phyloP scores from a whole-genome alignment of 495 filamentous ascomycete genomes.

The Penicillium desertorum region DNA sequence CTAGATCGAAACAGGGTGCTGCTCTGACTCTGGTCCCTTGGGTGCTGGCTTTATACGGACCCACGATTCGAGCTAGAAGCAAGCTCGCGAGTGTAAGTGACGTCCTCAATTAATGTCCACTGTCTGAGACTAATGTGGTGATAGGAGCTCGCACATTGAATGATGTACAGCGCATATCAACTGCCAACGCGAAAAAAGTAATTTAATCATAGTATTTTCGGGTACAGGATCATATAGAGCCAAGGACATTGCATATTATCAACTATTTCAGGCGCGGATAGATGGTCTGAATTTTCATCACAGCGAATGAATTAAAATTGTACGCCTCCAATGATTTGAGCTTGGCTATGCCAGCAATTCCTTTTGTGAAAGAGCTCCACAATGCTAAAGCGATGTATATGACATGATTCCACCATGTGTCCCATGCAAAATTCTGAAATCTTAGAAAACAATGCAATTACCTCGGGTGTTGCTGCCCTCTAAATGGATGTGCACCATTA shows the following conservation, averaged over 20 bases:
- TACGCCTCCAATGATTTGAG: not conserved
- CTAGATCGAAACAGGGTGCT: conserved; percentile 41
- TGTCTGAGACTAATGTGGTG: conserved; percentile 12
- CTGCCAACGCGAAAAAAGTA: not conserved
- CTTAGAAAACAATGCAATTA: conserved; percentile 11
- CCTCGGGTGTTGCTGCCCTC: conserved; percentile 12
- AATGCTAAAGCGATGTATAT: not conserved
- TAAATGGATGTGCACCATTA: conserved; percentile 11
- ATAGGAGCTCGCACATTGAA: conserved; percentile 35
- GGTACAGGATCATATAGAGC: conserved; percentile 3
- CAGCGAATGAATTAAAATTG: not conserved
- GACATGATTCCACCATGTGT: not conserved
- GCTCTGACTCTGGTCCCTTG: conserved; percentile 78
- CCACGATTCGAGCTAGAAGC: conserved; percentile 72
- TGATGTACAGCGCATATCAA: not conserved
- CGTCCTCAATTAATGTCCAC: not conserved
- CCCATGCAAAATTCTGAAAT: not conserved
- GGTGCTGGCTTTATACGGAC: conserved; percentile 79
- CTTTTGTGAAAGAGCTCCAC: not conserved
- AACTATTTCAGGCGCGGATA: not conserved
- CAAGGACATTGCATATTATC: conserved; percentile 8
- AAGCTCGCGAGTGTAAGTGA: conserved; percentile 64
- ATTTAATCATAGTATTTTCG: conserved; percentile 1
- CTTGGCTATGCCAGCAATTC: not conserved
- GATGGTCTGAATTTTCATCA: not conserved